Base-by-base conservation (phyloP, 2,329 filamentous ascomycete genomes). In the Paraconiothyrium brasiliense region DNA sequence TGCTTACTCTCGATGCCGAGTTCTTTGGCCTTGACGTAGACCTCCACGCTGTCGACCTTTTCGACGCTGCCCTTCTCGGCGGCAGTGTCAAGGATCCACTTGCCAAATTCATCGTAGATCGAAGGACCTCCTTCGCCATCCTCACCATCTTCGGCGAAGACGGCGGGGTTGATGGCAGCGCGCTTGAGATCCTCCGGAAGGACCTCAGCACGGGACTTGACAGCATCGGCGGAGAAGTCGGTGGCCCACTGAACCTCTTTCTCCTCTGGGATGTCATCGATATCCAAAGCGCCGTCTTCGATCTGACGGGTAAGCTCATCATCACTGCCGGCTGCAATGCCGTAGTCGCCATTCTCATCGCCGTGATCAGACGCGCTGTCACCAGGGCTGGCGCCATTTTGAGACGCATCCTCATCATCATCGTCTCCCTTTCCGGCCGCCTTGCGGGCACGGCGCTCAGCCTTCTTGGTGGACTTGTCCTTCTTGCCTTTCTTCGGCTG, bases 11-110 rank as follows among this genome's bases (percentile, higher is more conserved):
- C 94, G 67, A 99, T 95, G 71, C 94, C 94, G 59, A 98, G 85
- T 73, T 98, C 95, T 84, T 97, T 95, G 67, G 94, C 94, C 86
- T 99, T 98, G 82, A 96, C 84, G 81, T 97, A 98, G 78, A 99
- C 92, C 43, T 94, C 90, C 68, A 98, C 86, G 74, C 96, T 94
- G 76, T 93, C 90, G 67, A 99, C 87, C 62, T 93, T 89, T 81
- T 89, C 85, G 71, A 97, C 85, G 71, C 89, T 85, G 64, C 91
- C 92, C 81, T 85, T 82, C 65, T 91, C 89, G 67, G 88, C 86
- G 61, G 88, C 85, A 60, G 90, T 89, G 76, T 94, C 85, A 75
- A 92, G 86, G 74, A 99, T 92, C 95, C 95, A 99, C 82, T 90
- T 92, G 76, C 94, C 95, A 67, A 99, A 89, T 71, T 92, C 88